A percentile compares a stretch with the other conserved stretches of the same genome.
Conservation (phyloP, 805 yeast species). For the Wickerhamiella bombiphila region DNA sequence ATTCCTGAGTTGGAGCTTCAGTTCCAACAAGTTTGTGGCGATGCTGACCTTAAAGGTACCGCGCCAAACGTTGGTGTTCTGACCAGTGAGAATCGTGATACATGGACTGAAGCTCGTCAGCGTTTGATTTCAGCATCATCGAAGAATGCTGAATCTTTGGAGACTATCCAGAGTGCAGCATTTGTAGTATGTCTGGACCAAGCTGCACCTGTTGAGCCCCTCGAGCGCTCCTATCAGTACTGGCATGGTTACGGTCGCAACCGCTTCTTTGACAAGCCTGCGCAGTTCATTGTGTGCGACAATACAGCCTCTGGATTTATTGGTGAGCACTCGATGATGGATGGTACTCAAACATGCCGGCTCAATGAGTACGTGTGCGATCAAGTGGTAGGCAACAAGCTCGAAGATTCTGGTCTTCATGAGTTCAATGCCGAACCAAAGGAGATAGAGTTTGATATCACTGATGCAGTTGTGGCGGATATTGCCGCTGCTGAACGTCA, state of each 20-base stretch:
- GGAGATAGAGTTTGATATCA: conserved; percentile 38
- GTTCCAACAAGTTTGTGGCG: conserved; percentile 38
- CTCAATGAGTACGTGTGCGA: conserved; percentile 62
- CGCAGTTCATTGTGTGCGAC: conserved; percentile 65
- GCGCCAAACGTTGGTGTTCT: conserved; percentile 59
- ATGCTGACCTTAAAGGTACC: conserved; percentile 27
- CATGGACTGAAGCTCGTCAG: conserved; percentile 49
- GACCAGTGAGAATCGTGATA: conserved; percentile 75
- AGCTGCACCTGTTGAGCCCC: conserved; percentile 53
- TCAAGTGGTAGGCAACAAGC: conserved; percentile 37
- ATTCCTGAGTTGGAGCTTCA: conserved; percentile 34
- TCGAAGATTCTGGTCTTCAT: conserved; percentile 21
- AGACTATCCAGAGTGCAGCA: conserved; percentile 59
- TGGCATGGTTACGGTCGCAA: conserved; percentile 96
- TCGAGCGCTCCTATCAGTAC: conserved; percentile 66
- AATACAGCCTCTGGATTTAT: conserved; percentile 85
- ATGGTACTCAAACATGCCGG: conserved; percentile 88
- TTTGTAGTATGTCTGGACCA: conserved; percentile 75
- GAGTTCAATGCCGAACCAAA: conserved; percentile 20
- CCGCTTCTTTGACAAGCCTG: conserved; percentile 83
- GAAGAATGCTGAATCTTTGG: conserved; percentile 43
- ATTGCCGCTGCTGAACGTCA: conserved; percentile 42
- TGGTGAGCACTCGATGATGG: conserved; percentile 97
- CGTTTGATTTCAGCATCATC: conserved; percentile 44
- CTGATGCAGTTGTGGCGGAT: conserved; percentile 34